Base-by-base conservation (phyloP, 2,329 filamentous ascomycete genomes). In the Aspergillus uvarum region DNA sequence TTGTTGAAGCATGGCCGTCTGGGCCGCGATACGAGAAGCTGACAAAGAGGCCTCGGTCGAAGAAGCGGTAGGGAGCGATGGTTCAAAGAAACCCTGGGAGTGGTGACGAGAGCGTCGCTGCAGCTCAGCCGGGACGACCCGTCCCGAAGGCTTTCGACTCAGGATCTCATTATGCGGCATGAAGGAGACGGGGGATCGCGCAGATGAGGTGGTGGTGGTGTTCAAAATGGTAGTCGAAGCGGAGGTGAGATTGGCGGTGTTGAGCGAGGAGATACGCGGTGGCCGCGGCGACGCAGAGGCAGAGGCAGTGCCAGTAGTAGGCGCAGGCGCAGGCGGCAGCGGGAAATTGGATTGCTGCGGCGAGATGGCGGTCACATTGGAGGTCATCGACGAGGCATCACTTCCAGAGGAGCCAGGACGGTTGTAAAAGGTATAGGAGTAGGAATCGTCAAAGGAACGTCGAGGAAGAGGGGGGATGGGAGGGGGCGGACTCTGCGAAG, bases 61-160 rank as follows among this genome's bases (percentile, higher is more conserved):
- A 47, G 80, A 80, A 5, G 81, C 78, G n/a, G 81, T 82, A 47
- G 86, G 84, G 58, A 89, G 75, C 32, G 83, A 84, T 16, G 87
- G 86, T 71, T 89, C 87, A 68, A 89, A 89, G 75, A 87, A 89
- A 58, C 87, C 87, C 72, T 89, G 86, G 3, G 85, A 87, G 69
- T 87, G 85, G 64, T 81, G 79, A 63, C 80, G 74, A 32, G 77
- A 73, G 48, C 79, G 76, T 64, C 81, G 79, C 63, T 74, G 72
- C 35, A 76, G 59, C 54, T 80, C 75, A 42, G 67, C 63, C 5
- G 73, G 73, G 42, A 71, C 72, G 32, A 68, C 70, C 26, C 77
- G 73, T 35, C 75, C 72, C n/a, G 77, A 76, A 19, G 70, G 69
- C 65, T 75, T 76, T 50, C 76, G 70, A 54, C 72, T 68, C 47